These are phyloP conservation scores for Vanrija pseudolonga DNA, from an alignment of 1,284 basidiomycete species.

Conservation along the genomic window DNA sequence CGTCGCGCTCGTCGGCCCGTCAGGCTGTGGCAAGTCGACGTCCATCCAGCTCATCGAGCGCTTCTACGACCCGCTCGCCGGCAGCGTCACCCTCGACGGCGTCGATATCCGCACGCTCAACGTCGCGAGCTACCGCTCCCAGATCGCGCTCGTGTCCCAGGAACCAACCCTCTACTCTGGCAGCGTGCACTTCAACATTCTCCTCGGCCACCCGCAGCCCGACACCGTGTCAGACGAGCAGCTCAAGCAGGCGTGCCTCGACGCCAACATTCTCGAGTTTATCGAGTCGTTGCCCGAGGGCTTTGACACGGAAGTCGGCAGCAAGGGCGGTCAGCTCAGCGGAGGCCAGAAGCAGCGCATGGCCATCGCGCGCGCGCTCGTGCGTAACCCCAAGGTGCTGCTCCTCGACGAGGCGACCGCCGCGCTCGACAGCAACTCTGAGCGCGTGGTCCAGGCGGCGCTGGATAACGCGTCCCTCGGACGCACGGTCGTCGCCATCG, in stretches of 20 bases:
- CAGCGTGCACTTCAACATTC: conserved; percentile 79
- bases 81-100: conserved; percentile 62
- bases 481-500: conserved; percentile 89
- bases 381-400: conserved; percentile 88
- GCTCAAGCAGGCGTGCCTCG: conserved; percentile 72
- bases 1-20: conserved; percentile 84
- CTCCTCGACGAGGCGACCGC: conserved; percentile 89
- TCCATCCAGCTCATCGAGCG: conserved; percentile 55
- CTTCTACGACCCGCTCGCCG: conserved; percentile 54
- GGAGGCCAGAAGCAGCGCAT: conserved; percentile 74
- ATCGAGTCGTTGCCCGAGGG: conserved; percentile 79
- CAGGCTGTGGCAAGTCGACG: conserved; percentile 61
- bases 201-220: conserved; percentile 80
- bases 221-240: conserved; percentile 81
- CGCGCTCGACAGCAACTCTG: conserved; percentile 85
- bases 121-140: conserved; percentile 73
- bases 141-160: conserved; percentile 86
- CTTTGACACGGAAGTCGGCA: conserved; percentile 88
- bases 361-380: conserved; percentile 89
- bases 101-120: conserved; percentile 75
- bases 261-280: conserved; percentile 85
- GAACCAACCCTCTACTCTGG: conserved; percentile 89
- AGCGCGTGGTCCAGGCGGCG: conserved; percentile 92
- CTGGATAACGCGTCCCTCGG: conserved; percentile 86
- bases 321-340: conserved; percentile 86